Evolutionary conservation across 73 alveolate genomes (phyloP), one percentile per base, ranked within the genome.

Genomic region (Durusdinium trenchii): DNA sequence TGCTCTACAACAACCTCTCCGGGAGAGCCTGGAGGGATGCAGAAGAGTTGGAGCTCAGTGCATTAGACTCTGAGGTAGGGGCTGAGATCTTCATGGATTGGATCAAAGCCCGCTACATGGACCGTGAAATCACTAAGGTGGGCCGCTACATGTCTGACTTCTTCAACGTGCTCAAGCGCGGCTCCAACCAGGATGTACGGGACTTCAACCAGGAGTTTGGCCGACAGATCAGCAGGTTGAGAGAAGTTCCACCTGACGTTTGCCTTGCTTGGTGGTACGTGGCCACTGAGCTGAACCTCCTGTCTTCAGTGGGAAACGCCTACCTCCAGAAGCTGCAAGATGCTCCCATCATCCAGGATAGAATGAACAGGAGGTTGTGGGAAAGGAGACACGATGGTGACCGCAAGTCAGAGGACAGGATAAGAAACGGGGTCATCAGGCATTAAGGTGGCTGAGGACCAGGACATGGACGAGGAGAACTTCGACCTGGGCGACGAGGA

Each of bases 141-240:
- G 95, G 95, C 82, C 35, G 36, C 30, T 64, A 64, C 46, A 54
- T 86, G 62, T 35, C 48, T 0, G 95, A 86, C 51, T 86, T 86
- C 83, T 86, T 86, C 67, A 45, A 67, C 54, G 16, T 10, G 48
- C 69, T 86, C 62, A 86, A 67, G 64, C 14, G 61, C 48, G 2
- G 5, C 23, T 46, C 81, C 26, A n/a, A 36, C 20, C 95, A 86
- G 51, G 81, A 48, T 51, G 46, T 87, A 20, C 64, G 85, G 52
- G 95, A 86, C 82, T 86, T 38, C 82, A 87, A 87, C 95, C 40
- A 40, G 71, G 95, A 87, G 95, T 87, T 60, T 40, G 95, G 62
- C 85, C 52, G 95, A 9, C 85, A 60, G n/a, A 0, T 43, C 48
- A 36, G 43, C 30, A 42, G 76, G 52, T 85, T 62, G 20, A 47